Evolutionary conservation across 2,329 filamentous ascomycete genomes (phyloP).

Genomic region (Lecanoromycetidae sp.): DNA sequence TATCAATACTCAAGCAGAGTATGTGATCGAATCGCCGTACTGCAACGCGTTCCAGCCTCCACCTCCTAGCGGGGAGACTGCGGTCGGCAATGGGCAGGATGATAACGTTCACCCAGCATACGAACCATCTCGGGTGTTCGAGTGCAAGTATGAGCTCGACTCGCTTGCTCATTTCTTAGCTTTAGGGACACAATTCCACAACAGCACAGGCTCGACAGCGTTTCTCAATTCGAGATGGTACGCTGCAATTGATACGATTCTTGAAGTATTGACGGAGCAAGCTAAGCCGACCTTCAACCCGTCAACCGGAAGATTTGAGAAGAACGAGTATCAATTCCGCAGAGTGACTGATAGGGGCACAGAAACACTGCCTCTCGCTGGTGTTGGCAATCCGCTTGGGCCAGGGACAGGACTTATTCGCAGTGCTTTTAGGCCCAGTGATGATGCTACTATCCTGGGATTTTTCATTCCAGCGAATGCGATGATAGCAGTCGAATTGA

Average conservation of each 20-base stretch:
- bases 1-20: constrained; percentile 92
- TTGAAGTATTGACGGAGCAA: constrained; percentile 66
- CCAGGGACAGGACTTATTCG: constrained; percentile 72
- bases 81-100: constrained; percentile 65
- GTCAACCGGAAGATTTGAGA: constrained; percentile 49
- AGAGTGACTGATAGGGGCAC: constrained; percentile 70
- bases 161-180: constrained; percentile 85
- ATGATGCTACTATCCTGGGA: constrained; percentile 86
- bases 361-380: constrained; percentile 72
- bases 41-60: constrained; percentile 98
- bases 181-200: constrained; percentile 74
- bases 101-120: constrained; percentile 79
- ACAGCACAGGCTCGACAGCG: constrained; percentile 61
- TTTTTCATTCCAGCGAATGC: constrained; percentile 95
- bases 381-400: constrained; percentile 84
- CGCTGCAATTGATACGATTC: constrained; percentile 59
- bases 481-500: constrained; percentile 85
- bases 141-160: constrained; percentile 98
- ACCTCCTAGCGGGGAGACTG: constrained; percentile 60
- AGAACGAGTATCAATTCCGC: constrained; percentile 79
- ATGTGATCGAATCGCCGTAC: constrained; percentile 86
- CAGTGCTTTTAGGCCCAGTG: constrained; percentile 86
- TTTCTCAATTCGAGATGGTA: constrained; percentile 74
- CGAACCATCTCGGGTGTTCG: constrained; percentile 75
- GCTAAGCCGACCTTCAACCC: constrained; percentile 68